These are phyloP conservation scores for Solanum gracilifrons DNA, from an alignment of 257 asterid genomes.

Conservation along the genomic window DNA sequence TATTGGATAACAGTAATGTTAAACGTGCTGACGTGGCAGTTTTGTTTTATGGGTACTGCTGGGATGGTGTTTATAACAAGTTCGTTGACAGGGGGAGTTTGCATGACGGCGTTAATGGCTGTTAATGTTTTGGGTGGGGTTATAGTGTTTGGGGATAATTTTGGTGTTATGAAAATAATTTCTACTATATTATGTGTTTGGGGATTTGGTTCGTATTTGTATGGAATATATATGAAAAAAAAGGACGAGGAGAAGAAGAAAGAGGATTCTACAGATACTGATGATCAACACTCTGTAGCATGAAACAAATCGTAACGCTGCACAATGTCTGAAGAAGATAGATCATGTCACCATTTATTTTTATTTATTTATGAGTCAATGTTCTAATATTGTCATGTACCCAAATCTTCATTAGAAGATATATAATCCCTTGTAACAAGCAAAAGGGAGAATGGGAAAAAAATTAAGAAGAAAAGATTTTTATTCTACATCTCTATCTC, in stretches of 20 bases:
- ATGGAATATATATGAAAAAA: conserved; percentile 26
- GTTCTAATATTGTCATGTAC: not conserved
- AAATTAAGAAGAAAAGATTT: too few species aligned
- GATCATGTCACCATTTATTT: not conserved
- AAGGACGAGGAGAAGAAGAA: not conserved
- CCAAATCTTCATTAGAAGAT: not conserved
- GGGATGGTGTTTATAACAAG: conserved; percentile 72
- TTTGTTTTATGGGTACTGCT: conserved; percentile 68
- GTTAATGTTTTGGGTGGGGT: conserved; percentile 54
- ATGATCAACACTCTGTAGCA: not conserved
- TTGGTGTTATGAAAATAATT: conserved; percentile 44
- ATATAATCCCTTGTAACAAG: not conserved
- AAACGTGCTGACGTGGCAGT: conserved; percentile 42
- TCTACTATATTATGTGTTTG: conserved; percentile 48
- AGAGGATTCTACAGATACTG: not conserved
- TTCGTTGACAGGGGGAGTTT: conserved; percentile 57
- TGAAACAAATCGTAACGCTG: not conserved
- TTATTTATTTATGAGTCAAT: not conserved
- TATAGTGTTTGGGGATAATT: conserved; percentile 41
- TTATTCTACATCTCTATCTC: too few species aligned
- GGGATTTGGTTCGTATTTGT: conserved; percentile 58
- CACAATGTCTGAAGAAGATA: not conserved
- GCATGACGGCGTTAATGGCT: conserved; percentile 64
- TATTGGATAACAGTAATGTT: conserved; percentile 39
- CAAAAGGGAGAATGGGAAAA: not conserved